Evolutionary conservation across 805 yeast genomes (phyloP).

Genomic region (Yarrowia porcina): DNA sequence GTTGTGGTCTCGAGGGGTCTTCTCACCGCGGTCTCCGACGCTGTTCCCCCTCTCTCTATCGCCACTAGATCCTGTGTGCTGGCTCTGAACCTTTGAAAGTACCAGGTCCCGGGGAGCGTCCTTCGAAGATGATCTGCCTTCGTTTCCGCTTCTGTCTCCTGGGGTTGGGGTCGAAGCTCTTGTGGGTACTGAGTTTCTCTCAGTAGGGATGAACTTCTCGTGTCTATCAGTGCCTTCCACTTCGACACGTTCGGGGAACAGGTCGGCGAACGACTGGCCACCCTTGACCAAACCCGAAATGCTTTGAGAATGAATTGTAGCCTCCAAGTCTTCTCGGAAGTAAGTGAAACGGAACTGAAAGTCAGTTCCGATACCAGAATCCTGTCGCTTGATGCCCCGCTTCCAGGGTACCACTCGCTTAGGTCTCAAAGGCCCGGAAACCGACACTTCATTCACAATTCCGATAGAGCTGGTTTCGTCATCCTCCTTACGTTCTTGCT

Average conservation of each 20-base stretch:
- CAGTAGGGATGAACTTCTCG: slow-evolving; percentile 24
- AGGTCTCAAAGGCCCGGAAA: slow-evolving; percentile 69
- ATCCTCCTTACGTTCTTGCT: slow-evolving; percentile 55
- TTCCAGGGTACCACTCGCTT: slow-evolving; percentile 73
- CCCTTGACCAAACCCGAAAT: slow-evolving; percentile 75
- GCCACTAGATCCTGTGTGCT: slow-evolving; percentile 5
- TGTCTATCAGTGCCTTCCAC: background rate
- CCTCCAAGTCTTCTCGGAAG: slow-evolving; percentile 81
- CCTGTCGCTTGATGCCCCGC: slow-evolving; percentile 23
- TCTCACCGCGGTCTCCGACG: background rate
- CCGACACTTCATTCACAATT: slow-evolving; percentile 40
- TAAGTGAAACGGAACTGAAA: slow-evolving; percentile 75
- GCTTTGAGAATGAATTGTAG: slow-evolving; percentile 87
- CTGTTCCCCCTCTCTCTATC: slow-evolving; percentile 10
- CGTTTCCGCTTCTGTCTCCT: slow-evolving; percentile 4
- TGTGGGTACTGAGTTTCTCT: slow-evolving; percentile 19
- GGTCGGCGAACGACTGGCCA: slow-evolving; percentile 57
- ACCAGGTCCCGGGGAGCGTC: slow-evolving; percentile 1
- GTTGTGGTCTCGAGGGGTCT: background rate
- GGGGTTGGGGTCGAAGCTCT: slow-evolving; percentile 22
- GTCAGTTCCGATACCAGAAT: slow-evolving; percentile 27
- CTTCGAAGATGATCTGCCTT: background rate
- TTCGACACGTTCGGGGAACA: slow-evolving; percentile 45
- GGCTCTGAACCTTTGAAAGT: background rate
- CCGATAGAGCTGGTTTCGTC: slow-evolving; percentile 19